Percentiles rank a stretch among this genome's conserved stretches.
Evolutionary conservation across 1,284 basidiomycete genomes (phyloP).

Genomic region (Ustilago vetiveriae): DNA sequence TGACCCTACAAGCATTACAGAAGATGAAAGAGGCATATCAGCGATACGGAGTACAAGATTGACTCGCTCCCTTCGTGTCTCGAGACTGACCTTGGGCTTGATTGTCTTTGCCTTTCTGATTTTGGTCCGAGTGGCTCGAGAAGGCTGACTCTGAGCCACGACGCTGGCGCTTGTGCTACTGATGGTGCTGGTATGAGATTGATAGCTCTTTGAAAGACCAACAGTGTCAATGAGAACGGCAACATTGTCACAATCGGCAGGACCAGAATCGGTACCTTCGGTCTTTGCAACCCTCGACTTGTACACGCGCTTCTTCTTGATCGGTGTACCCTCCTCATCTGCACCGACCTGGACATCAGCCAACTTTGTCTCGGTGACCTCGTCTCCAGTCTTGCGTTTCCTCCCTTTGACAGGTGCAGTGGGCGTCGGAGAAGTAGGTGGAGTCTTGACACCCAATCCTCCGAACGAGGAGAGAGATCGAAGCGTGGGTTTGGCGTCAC

Average conservation of each 20-base stretch:
- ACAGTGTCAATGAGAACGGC: neutral
- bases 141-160: neutral
- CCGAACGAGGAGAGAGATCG: neutral
- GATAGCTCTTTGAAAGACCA: too few relatives aligned
- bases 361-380: neutral
- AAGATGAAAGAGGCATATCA: neutral
- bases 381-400: too few relatives aligned
- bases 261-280: neutral
- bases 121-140: neutral
- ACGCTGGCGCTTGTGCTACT: too few relatives aligned
- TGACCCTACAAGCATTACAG: neutral
- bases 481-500: too few relatives aligned
- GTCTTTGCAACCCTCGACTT: neutral
- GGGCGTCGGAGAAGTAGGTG: conserved; percentile 5
- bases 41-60: too few relatives aligned
- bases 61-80: too few relatives aligned
- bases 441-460: neutral
- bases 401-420: neutral
- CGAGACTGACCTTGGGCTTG: conserved; percentile 1
- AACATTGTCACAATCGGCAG: too few relatives aligned
- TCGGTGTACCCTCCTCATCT: neutral
- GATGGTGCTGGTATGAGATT: too few relatives aligned
- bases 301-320: conserved; percentile 20
- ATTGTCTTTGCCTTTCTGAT: neutral
- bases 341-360: neutral